Evolutionary conservation across 805 yeast species (phyloP), one percentile per base, ranked within the genome.

Genomic region (Metschnikowia lunata): DNA sequence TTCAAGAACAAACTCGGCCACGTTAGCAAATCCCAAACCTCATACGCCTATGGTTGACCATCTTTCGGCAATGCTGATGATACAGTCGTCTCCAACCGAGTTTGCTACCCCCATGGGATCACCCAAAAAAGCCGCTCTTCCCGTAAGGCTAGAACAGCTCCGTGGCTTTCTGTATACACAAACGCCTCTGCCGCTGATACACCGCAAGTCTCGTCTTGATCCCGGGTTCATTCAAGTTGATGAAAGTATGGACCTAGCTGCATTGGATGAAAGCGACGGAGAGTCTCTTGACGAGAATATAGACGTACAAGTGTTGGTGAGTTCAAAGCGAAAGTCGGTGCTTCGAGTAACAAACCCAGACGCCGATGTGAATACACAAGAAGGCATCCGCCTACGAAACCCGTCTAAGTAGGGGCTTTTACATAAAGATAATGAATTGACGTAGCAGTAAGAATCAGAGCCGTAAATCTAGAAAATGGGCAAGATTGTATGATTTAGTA

Each of bases 251-350:
- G 48, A 44, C 15, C 27, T 41, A 2, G 47, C 37, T 9, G 45
- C 36, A 28, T 29, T 29, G 11, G 31, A 6, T 11, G 54, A 37
- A 9, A 47, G 55, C 14, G 69, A 66, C 40, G 69, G 62, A 23
- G 73, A 68, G 31, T 70, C 72, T 15, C 63, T 72, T 11, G 72
- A 78, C 43, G 72, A 71, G 14, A 67, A 70, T 28, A 57, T 82
- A 51, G 89, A 84, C 50, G 90, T 82, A 2, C 90, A 84, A 60
- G 84, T 84, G 8, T 62, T 84, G 47, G 88, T 84, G 7, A 77
- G 85, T 47, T 78, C 85, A 12, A 78, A 77, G 56, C 66, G 88
- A 51, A 66, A 86, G 46, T 73, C 83, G 1, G 73, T 74, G 42
- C 64, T 84, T 36, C 61, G 84, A 30, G 78, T 84, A 31, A 72